Conservation (phyloP, 345 rosid species). For the Salix viminalis region DNA sequence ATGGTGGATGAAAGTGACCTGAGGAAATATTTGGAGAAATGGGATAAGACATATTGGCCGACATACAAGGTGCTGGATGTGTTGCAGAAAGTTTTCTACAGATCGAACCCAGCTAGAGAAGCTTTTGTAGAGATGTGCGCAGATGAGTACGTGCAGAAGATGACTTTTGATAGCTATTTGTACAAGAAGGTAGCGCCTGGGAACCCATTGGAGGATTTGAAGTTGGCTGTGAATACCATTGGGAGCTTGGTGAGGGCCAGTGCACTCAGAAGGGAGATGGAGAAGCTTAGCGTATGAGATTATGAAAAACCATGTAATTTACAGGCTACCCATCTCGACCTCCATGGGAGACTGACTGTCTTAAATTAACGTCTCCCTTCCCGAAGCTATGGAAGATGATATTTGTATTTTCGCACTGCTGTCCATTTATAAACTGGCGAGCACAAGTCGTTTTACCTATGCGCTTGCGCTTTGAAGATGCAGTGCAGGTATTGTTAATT, state of each 20-base stretch:
- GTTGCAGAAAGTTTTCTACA: conserved; percentile 80
- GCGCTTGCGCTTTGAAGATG: too few relatives aligned
- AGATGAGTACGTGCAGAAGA: conserved; percentile 87
- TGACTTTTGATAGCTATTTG: conserved; percentile 89
- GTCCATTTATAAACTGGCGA: too few relatives aligned
- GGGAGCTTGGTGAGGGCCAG: conserved; percentile 94
- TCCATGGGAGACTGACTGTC: too few relatives aligned
- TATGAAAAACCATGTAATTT: neutral
- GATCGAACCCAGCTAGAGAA: conserved; percentile 87
- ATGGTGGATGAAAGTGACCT: conserved; percentile 82
- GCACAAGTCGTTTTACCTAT: too few relatives aligned
- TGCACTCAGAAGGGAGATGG: conserved; percentile 87
- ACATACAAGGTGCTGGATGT: conserved; percentile 87
- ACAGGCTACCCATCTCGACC: neutral
- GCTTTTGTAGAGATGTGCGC: conserved; percentile 94
- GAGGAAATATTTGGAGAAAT: conserved; percentile 90
- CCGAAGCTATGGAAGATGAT: too few relatives aligned
- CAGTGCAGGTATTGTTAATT: too few relatives aligned
- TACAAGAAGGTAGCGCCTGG: conserved; percentile 84
- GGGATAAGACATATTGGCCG: conserved; percentile 94
- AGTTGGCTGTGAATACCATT: conserved; percentile 84
- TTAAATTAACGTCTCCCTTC: too few relatives aligned
- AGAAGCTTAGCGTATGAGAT: conserved; percentile 57
- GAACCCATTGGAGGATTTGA: conserved; percentile 76
- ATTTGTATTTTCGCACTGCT: too few relatives aligned